Evolutionary conservation across 2,329 filamentous ascomycete genomes (phyloP).

Genomic region (Fusarium verticillioides): DNA sequence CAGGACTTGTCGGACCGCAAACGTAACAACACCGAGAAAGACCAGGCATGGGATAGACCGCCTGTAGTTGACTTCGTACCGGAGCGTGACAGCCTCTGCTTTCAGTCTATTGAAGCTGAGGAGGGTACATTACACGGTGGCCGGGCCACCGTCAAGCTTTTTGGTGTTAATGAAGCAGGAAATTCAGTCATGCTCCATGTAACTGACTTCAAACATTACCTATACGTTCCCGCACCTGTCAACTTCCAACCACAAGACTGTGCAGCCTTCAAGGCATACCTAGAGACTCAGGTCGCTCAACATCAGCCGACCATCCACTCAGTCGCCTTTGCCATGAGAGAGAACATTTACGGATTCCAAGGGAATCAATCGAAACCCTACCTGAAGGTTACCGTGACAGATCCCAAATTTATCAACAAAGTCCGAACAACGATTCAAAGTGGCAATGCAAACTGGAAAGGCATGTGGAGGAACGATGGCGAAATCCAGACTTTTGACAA

Average conservation of each 20-base stretch:
- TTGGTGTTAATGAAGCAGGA: constrained; percentile 85
- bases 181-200: constrained; percentile 96
- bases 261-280: constrained; percentile 78
- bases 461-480: constrained; percentile 79
- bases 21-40: constrained; percentile 87
- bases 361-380: constrained; percentile 93
- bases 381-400: constrained; percentile 90
- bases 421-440: constrained; percentile 81
- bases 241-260: constrained; percentile 84
- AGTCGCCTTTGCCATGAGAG: constrained; percentile 82
- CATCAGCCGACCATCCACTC: constrained; percentile 80
- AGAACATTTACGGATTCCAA: constrained; percentile 94
- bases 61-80: constrained; percentile 64
- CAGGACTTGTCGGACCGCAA: constrained; percentile 91
- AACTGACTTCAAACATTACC: constrained; percentile 94
- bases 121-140: constrained; percentile 86
- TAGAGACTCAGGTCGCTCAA: constrained; percentile 82
- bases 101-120: constrained; percentile 96
- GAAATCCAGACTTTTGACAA: constrained; percentile 94
- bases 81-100: constrained; percentile 76
- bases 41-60: constrained; percentile 86
- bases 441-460: constrained; percentile 86
- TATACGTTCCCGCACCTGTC: constrained; percentile 90
- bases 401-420: constrained; percentile 84
- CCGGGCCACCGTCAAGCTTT: constrained; percentile 84